Evolutionary conservation across 2,329 filamentous ascomycete species (phyloP), one percentile per base, ranked within the genome.

Genomic region (Sporothrix curviconia): DNA sequence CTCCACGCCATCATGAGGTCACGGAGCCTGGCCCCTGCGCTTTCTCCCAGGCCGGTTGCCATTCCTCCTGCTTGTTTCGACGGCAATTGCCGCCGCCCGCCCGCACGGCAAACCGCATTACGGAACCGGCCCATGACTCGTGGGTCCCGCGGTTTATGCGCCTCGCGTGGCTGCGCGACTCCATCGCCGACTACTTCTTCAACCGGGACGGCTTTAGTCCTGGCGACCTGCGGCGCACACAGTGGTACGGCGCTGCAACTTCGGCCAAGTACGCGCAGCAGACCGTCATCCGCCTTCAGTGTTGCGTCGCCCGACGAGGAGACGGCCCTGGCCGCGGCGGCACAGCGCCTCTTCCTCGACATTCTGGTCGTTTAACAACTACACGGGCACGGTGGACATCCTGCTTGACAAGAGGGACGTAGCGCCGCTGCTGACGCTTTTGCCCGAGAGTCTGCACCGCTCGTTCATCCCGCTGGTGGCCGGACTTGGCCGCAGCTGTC

Each of bases 251-350:
- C 58, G 69, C 65, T 47, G 64, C 59, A 58, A 56, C 64, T 55
- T 62, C 59, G 66, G 62, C 65, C 59, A 68, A 63, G 62, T 96
- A 96, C 69, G 83, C 84, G 61, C 82, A 87, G 61, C 86, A 96
- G 70, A 79, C 96, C n/a, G 90, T 99, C 15, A 75, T 97, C 61
- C 85, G 94, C 39, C n/a, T 96, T 97, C 78, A 90, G 87, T 66
- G 75, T 96, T 56, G 85, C 80, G 60, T 84, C 81, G 25, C 71
- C 78, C 3, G 78, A 84, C 19, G 89, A 95, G 67, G 85, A 89
- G 59, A 72, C 74, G 34, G 86, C 86, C 1, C 75, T 96, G 57
- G 80, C 85, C n/a, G 81, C 87, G 57, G 90, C 90, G 3, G 79
- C 85, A 1, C 80, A 87, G 60, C 82, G 84, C 17, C 79, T 96